Evolutionary conservation across 345 rosid genomes (phyloP).

Genomic region (Carallia brachiata): DNA sequence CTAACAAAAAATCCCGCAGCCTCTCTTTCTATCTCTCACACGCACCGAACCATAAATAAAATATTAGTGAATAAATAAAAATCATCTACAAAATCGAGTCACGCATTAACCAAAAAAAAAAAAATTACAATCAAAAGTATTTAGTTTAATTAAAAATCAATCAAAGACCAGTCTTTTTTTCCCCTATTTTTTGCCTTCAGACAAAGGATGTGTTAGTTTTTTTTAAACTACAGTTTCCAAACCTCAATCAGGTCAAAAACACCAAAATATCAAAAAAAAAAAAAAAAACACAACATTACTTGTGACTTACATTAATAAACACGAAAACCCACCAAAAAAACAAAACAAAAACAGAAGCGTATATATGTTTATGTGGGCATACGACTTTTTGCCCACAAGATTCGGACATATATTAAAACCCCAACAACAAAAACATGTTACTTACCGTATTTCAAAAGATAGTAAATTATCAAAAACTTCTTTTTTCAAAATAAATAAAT

Average conservation of each 20-base stretch:
- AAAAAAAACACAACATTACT: neutral
- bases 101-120: conserved; percentile 26
- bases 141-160: conserved; percentile 32
- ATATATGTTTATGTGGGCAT: neutral
- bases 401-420: conserved; percentile 20
- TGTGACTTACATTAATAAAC: neutral
- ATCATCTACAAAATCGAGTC: conserved; percentile 31
- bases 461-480: too few relatives aligned
- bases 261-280: neutral
- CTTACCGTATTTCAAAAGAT: conserved; percentile 21
- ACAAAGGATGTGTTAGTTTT: too few relatives aligned
- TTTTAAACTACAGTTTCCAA: conserved; percentile 29
- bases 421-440: conserved; percentile 23
- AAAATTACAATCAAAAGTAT: conserved; percentile 15
- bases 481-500: too few relatives aligned
- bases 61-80: conserved; percentile 23
- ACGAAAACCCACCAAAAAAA: neutral
- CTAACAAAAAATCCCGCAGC: conserved; percentile 28
- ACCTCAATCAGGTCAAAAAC: conserved; percentile 35
- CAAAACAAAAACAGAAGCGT: neutral
- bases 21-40: conserved; percentile 11
- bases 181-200: neutral
- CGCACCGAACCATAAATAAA: conserved; percentile 26
- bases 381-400: conserved; percentile 19
- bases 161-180: conserved; percentile 5